Evolutionary conservation across 352 stramenopile genomes (phyloP).

Genomic region (Globisporangium heterothallicum): DNA sequence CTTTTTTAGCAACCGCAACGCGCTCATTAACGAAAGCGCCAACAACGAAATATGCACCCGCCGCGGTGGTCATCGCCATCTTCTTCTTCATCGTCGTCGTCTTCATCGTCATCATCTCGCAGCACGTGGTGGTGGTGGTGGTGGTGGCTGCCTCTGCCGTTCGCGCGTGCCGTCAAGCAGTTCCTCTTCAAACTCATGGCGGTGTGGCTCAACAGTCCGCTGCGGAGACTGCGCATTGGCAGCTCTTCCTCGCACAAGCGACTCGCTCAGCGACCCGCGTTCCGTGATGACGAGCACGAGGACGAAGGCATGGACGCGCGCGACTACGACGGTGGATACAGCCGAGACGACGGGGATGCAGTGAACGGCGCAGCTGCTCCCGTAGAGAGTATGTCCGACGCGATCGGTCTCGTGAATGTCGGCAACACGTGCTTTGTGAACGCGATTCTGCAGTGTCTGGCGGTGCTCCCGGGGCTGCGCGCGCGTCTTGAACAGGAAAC

Average conservation of each 20-base stretch:
- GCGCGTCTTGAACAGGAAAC: slow-evolving; percentile 22
- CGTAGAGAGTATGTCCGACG: background rate
- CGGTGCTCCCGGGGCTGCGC: slow-evolving; percentile 33
- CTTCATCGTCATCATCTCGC: background rate
- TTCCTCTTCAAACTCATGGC: slow-evolving; percentile 12
- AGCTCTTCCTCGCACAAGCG: background rate
- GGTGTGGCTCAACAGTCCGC: slow-evolving; percentile 12
- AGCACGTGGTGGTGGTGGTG: slow-evolving; percentile 9
- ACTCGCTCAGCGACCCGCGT: background rate
- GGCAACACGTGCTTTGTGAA: slow-evolving; percentile 79
- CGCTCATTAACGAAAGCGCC: background rate
- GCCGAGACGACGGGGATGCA: too few relatives aligned
- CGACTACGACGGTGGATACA: background rate
- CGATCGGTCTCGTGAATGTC: slow-evolving; percentile 48
- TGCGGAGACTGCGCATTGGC: slow-evolving; percentile 10
- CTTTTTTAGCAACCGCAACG: background rate
- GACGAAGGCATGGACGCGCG: background rate
- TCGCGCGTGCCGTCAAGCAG: slow-evolving; percentile 7
- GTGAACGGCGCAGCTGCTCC: background rate
- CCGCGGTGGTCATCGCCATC: background rate
- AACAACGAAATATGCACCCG: background rate
- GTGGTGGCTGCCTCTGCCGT: slow-evolving; percentile 6
- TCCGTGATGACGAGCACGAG: background rate
- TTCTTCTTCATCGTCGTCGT: background rate
- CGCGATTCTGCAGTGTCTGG: slow-evolving; percentile 65